A percentile compares a stretch with the other conserved stretches of the same genome.
These are phyloP conservation scores for Lyophyllum atratum DNA, from an alignment of 768 basidiomycete genomes.

Conservation along the genomic window DNA sequence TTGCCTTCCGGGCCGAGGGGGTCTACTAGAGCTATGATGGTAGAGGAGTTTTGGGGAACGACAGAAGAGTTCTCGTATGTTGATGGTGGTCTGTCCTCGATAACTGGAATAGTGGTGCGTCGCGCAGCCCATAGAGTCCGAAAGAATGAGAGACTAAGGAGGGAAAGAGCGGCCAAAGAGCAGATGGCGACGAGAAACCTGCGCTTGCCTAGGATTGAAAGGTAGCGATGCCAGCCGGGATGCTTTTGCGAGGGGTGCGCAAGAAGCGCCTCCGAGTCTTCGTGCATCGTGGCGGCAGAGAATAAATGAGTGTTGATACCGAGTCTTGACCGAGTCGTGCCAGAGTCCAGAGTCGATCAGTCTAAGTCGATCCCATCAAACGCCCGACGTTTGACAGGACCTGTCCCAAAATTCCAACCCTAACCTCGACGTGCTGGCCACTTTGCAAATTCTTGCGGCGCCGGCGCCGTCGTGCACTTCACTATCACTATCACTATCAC, in stretches of 20 bases:
- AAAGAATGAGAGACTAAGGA: conserved; percentile 28
- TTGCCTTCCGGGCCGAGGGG: conserved; percentile 18
- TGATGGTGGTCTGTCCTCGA: conserved; percentile 3
- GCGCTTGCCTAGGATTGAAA: conserved; percentile 13
- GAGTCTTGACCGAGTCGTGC: background rate
- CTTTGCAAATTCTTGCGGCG: too few species aligned
- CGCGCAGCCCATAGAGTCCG: conserved; percentile 21
- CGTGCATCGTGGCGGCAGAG: conserved; percentile 9
- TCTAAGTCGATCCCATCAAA: too few species aligned
- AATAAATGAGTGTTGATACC: too few species aligned
- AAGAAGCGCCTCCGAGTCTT: conserved; percentile 14
- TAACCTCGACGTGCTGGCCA: too few species aligned
- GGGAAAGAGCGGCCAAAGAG: conserved; percentile 28
- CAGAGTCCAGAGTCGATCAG: too few species aligned
- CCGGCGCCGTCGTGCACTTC: too few species aligned
- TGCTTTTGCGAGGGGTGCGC: background rate
- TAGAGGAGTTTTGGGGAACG: background rate
- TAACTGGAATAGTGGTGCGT: background rate
- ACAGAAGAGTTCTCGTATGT: background rate
- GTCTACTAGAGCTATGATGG: conserved; percentile 11
- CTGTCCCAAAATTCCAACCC: too few species aligned
- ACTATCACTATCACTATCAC: too few species aligned
- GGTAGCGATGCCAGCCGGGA: conserved; percentile 10
- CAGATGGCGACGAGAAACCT: conserved; percentile 28
- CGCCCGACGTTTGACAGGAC: too few species aligned